Evolutionary conservation across 2,329 filamentous ascomycete species (phyloP), one percentile per base, ranked within the genome.

Genomic region (Beauveria rudraprayagi): DNA sequence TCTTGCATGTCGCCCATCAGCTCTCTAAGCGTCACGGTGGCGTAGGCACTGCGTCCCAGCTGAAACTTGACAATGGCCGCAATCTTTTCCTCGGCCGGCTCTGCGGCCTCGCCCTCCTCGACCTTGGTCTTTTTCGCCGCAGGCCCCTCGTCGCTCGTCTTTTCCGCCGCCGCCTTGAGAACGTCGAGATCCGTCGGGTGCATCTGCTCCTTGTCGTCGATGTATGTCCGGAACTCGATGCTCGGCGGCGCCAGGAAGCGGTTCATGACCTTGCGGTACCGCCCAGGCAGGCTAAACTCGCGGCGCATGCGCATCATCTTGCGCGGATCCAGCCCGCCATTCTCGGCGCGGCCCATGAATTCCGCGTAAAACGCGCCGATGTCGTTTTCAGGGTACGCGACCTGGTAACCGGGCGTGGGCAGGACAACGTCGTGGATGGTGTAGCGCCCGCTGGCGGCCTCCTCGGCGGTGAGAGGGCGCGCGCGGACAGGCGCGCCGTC

Each of bases 351-450:
- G 37, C 76, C 83, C 95, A 99, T 99, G 75, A 97, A 95, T 2
- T 84, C 81, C 65, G 82, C 82, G 76, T 97, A 99, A 72, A 88
- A 96, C 3, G 84, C 80, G n/a, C 89, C 91, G 64, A 96, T 85
- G 41, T 85, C 84, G 72, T 99, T 97, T 24, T 80, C 71, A 0
- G 94, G 94, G 70, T 97, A 99, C 41, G 90, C 74, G 44, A 97
- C 84, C 67, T 96, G 92, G 76, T 87, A 97, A 19, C 94, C 94
- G 0, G 94, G 94, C n/a, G 89, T 87, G 3, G 95, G 93, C 2
- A 99, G 81, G 14, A 99, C 92, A 64, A 97, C 71, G 70, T 99
- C 94, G 69, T 90, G 91, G 67, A 99, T 89, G 43, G 81, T 85
- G 74, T 88, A 97, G 62, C 83, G 80, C 11, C 91, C 91, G 65